A percentile compares a stretch with the other conserved stretches of the same genome.
Conservation (phyloP, 306 rosid genomes). For the Quercus parvula region DNA sequence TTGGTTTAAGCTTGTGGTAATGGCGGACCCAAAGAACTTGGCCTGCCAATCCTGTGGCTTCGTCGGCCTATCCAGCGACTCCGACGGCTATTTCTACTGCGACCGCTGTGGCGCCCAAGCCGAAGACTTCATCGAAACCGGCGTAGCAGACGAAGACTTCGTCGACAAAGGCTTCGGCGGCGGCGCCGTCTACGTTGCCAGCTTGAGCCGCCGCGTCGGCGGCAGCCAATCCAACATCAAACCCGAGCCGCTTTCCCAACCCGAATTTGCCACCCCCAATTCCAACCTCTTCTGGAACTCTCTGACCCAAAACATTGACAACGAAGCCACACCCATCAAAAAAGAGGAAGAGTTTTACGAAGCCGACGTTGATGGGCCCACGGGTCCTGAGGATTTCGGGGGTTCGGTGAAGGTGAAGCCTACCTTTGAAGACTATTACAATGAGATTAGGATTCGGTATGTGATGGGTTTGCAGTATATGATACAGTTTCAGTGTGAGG, state of each 20-base stretch:
- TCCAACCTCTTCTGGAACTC: constrained; percentile 35
- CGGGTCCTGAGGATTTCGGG: constrained; percentile 56
- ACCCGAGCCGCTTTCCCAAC: constrained; percentile 52
- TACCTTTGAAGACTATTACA: constrained; percentile 48
- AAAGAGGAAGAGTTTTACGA: constrained; percentile 12
- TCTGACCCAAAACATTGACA: constrained; percentile 36
- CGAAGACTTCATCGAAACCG: constrained; percentile 55
- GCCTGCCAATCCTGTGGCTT: constrained; percentile 50
- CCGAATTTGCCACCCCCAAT: constrained; percentile 32
- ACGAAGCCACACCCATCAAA: constrained; percentile 6
- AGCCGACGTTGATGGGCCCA: constrained; percentile 35
- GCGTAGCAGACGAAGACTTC: constrained; percentile 60
- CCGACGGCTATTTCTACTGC: constrained; percentile 76
- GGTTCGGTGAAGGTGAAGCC: constrained; percentile 6
- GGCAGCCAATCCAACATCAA: constrained; percentile 20
- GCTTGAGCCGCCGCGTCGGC: constrained; percentile 43
- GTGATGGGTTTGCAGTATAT: constrained; percentile 74
- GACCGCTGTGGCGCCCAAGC: constrained; percentile 48
- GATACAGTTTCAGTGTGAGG: constrained; percentile 80
- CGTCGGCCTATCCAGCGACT: constrained; percentile 41
- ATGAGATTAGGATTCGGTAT: constrained; percentile 61
- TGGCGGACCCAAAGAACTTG: constrained; percentile 36
- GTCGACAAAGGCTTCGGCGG: constrained; percentile 29
- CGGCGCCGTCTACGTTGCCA: constrained; percentile 48
- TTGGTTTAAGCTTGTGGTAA: neutral